Evolutionary conservation across 305 asterid species (phyloP), one percentile per base, ranked within the genome.

Genomic region (Ruellia speciosa): DNA sequence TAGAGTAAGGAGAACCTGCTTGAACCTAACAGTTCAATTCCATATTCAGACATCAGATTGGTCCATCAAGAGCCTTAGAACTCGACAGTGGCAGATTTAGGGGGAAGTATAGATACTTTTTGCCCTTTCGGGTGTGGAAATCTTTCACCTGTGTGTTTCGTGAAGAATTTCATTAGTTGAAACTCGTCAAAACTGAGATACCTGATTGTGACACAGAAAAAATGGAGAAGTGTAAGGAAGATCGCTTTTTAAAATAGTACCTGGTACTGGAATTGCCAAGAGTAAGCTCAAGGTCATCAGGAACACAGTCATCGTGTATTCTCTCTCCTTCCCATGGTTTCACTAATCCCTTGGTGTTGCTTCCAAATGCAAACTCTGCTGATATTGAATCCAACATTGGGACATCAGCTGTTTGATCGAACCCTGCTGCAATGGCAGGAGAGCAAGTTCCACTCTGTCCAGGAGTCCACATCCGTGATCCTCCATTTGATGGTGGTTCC

Each of bases 321-420:
- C 87, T 82, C 72, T 92, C 99, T 12, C 97, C 99, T 81, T 88
- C 96, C 99, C 99, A 92, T 12, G 99, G 81, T 60, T 81, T 92
- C 64, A 92, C 99, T 31, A 92, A 63, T 41, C 96, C 96, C 69
- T 50, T 77, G 15, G 69, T 56, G 48, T 74, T 88, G 72, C 78
- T 77, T 16, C 97, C 94, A 63, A 92, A 88, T 17, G 97, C 97
- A 72, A 88, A 92, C 84, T 92, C 99, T 5, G 90, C 79, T 40
- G 94, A 77, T 54, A 85, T 76, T 18, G 82, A 88, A 70, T 92
- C 99, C 0, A 81, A 70, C 99, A 92, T 92, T 11, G 99, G 95
- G 19, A 92, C 82, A 76, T 92, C 99, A 17, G 86, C 90, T 14
- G 83, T 83, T 58, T 72, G 87, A 69, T 86, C 95, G 60, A 73